Evolutionary conservation across 352 stramenopile species (phyloP), one percentile per base, ranked within the genome.

Genomic region (Pelagophyceae sp.): DNA sequence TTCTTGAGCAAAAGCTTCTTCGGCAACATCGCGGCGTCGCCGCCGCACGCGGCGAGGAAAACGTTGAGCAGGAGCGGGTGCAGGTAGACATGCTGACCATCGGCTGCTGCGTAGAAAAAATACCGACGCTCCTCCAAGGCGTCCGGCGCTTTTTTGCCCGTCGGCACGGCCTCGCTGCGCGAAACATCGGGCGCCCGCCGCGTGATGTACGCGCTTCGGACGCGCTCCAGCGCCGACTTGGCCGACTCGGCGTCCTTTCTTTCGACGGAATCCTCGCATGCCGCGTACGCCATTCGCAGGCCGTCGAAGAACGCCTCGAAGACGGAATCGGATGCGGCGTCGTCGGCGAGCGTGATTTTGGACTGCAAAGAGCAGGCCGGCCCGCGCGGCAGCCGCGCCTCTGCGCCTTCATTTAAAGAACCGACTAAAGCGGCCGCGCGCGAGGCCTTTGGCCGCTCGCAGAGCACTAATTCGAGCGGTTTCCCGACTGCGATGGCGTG

Each of bases 51-150:
- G 17, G 67, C 67, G 33, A 74, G 33, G 20, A 74, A 37, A 1
- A 27, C 11, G 25, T 58, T 50, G 33, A 74, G 67, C 17, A 37
- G 15, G 35, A 74, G 67, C 67, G 67, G 67, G 38, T 74, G 67
- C 15, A 74, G 67, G 38, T 38, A 74, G 33, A 32, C 38, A 2
- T n/a, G 67, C 1, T 19, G 3, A 1, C 67, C 67, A n/a, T 74
- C 67, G 15, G 1, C 11, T 3, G 17, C 17, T 23, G 17, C 67
- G 67, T 74, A 74, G 67, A 60, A 74, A 33, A 31, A 31, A 27
- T 58, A 74, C 67, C 5, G 3, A n/a, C n/a, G n/a, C n/a, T n/a
- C n/a, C n/a, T n/a, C n/a, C n/a, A n/a, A n/a, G n/a, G n/a, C n/a
- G n/a, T n/a, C n/a, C n/a, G n/a, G n/a, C n/a, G n/a, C n/a, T n/a